phyloP scores from a whole-genome alignment of 108 stramenopile genomes.

The Aurantiochytrium sp. region DNA sequence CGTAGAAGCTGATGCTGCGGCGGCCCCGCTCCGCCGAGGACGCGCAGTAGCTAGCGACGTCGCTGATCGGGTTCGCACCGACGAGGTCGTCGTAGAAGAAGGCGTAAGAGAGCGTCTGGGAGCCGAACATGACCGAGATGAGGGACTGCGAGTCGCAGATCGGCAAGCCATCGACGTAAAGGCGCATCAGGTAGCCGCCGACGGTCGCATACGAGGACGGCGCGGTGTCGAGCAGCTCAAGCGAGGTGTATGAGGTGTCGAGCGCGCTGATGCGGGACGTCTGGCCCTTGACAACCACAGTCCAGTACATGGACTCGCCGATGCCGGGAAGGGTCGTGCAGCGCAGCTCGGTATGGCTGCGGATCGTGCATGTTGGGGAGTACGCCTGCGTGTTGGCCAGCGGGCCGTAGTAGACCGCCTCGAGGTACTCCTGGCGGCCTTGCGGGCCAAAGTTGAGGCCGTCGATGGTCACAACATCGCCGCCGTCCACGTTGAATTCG shows the following conservation, averaged over 20 bases:
- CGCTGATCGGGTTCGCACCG: not conserved
- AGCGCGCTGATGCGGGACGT: not conserved
- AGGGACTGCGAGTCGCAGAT: not conserved
- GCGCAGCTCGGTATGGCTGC: not conserved
- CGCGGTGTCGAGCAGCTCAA: not conserved
- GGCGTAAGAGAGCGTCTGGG: not conserved
- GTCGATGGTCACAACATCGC: constrained; percentile 19
- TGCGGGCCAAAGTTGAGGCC: constrained; percentile 33
- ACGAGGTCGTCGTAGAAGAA: not conserved
- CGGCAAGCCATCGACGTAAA: not conserved
- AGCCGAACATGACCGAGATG: not conserved
- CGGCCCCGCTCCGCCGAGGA: not conserved
- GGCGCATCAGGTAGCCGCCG: not conserved
- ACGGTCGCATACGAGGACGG: not conserved
- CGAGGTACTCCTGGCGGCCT: not conserved
- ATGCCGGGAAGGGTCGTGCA: constrained; percentile 27
- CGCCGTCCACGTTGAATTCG: not conserved
- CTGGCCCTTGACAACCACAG: constrained; percentile 23
- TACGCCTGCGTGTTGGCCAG: not conserved
- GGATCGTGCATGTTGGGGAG: constrained; percentile 19
- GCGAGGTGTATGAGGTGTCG: not conserved
- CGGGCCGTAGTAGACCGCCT: constrained; percentile 34
- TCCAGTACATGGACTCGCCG: constrained; percentile 26
- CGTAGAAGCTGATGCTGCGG: not conserved
- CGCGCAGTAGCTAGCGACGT: not conserved